Evolutionary conservation across 306 rosid species (phyloP).

Genomic region (Medicago lupulina): DNA sequence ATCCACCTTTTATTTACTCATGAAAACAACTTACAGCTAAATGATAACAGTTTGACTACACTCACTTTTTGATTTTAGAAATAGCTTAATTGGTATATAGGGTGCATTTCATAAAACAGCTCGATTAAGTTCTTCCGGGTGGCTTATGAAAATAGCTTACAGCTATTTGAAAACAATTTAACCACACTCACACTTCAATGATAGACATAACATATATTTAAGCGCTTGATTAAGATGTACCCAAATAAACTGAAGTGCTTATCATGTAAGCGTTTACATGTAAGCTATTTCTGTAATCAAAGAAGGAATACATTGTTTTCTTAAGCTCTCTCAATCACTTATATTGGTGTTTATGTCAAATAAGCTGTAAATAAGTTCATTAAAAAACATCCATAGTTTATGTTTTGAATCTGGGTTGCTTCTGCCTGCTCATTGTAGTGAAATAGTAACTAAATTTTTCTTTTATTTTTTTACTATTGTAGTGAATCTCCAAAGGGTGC

Average conservation of each 20-base stretch:
- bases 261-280: background rate
- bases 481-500: slow-evolving; percentile 99
- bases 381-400: background rate
- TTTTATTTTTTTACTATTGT: slow-evolving; percentile 39
- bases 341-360: background rate
- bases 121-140: background rate
- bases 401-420: background rate
- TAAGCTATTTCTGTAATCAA: background rate
- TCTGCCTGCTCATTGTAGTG: slow-evolving; percentile 17
- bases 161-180: background rate
- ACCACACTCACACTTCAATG: background rate
- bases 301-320: background rate
- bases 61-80: background rate
- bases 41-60: background rate
- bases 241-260: background rate
- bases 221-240: background rate
- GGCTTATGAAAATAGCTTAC: slow-evolving; percentile 6
- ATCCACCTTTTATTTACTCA: background rate
- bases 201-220: background rate
- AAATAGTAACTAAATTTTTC: slow-evolving; percentile 5
- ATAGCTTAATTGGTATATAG: background rate
- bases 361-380: background rate
- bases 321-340: background rate
- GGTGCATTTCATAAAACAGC: background rate
- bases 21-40: background rate